These are phyloP conservation scores for Chlorella vulgaris DNA, from an alignment of 139 green algal species.

Conservation along the genomic window DNA sequence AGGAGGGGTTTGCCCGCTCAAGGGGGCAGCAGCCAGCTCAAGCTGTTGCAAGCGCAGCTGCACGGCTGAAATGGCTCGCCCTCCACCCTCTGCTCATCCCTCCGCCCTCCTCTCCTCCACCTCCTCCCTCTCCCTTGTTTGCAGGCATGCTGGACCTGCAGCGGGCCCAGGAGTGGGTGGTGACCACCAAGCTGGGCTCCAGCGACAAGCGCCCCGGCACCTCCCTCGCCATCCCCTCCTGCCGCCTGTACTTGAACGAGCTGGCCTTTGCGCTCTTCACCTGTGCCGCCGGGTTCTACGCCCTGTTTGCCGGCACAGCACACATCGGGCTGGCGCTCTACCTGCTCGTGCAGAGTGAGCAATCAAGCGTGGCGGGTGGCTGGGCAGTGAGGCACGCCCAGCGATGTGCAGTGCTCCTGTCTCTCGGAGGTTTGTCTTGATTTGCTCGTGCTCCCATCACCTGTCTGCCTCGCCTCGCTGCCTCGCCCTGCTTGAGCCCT, in stretches of 20 bases:
- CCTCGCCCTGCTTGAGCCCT: neutral
- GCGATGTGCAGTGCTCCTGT: no score
- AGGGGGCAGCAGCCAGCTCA: neutral
- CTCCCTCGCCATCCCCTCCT: constrained; percentile 44
- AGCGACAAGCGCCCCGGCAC: constrained; percentile 59
- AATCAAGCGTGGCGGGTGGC: no score
- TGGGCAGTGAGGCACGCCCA: no score
- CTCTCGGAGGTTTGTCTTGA: no score
- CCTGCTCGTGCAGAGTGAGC: constrained; percentile 68
- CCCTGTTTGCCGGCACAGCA: constrained; percentile 60
- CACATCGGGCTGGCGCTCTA: constrained; percentile 73
- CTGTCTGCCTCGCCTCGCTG: no score
- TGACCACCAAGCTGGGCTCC: constrained; percentile 82
- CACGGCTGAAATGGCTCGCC: no score
- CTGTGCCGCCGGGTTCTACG: constrained; percentile 61
- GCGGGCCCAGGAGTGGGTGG: constrained; percentile 86
- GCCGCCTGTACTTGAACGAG: constrained; percentile 69
- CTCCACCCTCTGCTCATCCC: no score
- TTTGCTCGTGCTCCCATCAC: no score
- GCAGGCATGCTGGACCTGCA: constrained; percentile 71
- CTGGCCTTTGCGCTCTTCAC: constrained; percentile 72
- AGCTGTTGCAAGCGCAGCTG: neutral
- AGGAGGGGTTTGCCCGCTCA: no score
- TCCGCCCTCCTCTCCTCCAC: no score
- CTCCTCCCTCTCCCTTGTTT: no score